Evolutionary conservation across 2,329 filamentous ascomycete genomes (phyloP), one percentile per base, ranked within the genome.

Genomic region (Fusarium lateritium): DNA sequence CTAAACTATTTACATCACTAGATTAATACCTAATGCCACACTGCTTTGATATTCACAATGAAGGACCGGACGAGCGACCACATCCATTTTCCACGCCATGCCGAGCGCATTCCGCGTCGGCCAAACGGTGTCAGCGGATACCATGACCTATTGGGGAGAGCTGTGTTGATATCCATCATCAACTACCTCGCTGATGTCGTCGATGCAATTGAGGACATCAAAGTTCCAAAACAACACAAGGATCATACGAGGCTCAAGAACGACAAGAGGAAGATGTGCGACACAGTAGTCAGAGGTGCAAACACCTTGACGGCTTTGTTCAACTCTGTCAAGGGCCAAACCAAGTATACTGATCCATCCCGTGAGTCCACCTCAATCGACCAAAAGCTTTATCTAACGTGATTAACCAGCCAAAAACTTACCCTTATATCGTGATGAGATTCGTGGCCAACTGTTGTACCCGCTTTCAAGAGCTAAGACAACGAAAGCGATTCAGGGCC

Each of bases 141-240:
- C 14, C 51, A 57, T 24, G 66, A 69, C 34, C 36, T 56, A 17
- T 22, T 69, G 14, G 66, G 66, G 17, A 65, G 66, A 53, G 66
- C 66, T n/a, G 66, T 69, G 4, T 34, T 69, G 43, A 69, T 69
- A 31, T 65, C 62, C 15, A 69, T 69, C 44, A 42, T 69, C 65
- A 69, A 69, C 38, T 69, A 67, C 36, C 62, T 69, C 2, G 66
- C 66, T 39, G 65, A 69, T 40, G 65, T 69, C 6, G 66, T 57
- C 36, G 66, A 69, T 26, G 56, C 65, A 10, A 47, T 67, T 22
- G 66, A 69, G 21, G 66, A 69, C n/a, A 61, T 69, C 36, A 66
- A 66, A 15, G 15, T 69, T 2, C 66, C 66, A 9, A 62, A 56
- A 6, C 34, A 66, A 26, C 51, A 66, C 51, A 62, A 69, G 26